phyloP scores from a whole-genome alignment of 768 basidiomycete species.

The Psilocybe cubensis region DNA sequence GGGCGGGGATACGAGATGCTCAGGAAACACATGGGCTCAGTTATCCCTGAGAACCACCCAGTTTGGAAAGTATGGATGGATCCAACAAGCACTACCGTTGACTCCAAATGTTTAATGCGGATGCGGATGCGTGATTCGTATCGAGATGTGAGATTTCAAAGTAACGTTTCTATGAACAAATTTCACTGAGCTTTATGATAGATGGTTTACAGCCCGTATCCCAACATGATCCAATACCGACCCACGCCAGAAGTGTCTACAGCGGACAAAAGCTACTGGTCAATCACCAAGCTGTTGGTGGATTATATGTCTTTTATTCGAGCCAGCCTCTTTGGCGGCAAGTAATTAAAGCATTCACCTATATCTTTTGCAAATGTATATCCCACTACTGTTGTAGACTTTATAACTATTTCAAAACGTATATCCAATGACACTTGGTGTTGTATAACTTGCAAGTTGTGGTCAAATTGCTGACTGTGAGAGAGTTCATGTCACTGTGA shows the following conservation, averaged over 20 bases:
- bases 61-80: slow-evolving; percentile 52
- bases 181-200: slow-evolving; percentile 21
- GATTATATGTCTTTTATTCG: neutral
- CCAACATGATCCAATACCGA: slow-evolving; percentile 57
- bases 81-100: slow-evolving; percentile 39
- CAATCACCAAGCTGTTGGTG: neutral
- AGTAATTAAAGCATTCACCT: neutral
- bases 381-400: neutral
- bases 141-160: slow-evolving; percentile 48
- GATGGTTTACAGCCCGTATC: slow-evolving; percentile 56
- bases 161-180: neutral
- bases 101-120: slow-evolving; percentile 60
- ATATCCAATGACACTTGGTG: too few relatives aligned
- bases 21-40: slow-evolving; percentile 43
- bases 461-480: too few relatives aligned
- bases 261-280: neutral
- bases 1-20: slow-evolving; percentile 57
- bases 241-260: slow-evolving; percentile 12
- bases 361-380: neutral
- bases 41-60: slow-evolving; percentile 48
- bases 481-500: neutral
- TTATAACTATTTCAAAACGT: too few relatives aligned
- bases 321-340: neutral
- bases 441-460: too few relatives aligned
- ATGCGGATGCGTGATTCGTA: slow-evolving; percentile 62